Conservation (phyloP, 2,329 filamentous ascomycete species). For the Cyphellophora europaea region DNA sequence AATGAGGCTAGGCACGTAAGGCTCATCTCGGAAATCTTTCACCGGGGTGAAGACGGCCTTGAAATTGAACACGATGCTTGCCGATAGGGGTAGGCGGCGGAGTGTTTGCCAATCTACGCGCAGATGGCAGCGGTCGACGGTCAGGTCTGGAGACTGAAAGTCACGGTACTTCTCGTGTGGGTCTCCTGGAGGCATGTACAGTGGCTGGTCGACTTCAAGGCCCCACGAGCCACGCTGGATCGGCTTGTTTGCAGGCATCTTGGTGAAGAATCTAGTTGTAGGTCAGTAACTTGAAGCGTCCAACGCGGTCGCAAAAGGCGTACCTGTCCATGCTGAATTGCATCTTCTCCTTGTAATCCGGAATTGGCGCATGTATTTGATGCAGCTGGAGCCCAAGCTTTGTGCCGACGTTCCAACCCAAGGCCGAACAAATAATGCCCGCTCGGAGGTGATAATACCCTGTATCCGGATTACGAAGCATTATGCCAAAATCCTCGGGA, state of each 20-base stretch:
- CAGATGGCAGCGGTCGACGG: slow-evolving; percentile 52
- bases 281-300: neutral
- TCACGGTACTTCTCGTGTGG: slow-evolving; percentile 53
- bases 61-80: slow-evolving; percentile 75
- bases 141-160: slow-evolving; percentile 48
- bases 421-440: slow-evolving; percentile 65
- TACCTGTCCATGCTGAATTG: slow-evolving; percentile 77
- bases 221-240: slow-evolving; percentile 84
- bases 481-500: slow-evolving; percentile 75
- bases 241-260: slow-evolving; percentile 61
- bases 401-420: slow-evolving; percentile 68
- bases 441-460: slow-evolving; percentile 68
- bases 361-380: slow-evolving; percentile 64
- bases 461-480: slow-evolving; percentile 59
- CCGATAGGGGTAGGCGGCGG: slow-evolving; percentile 66
- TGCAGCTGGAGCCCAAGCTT: slow-evolving; percentile 65
- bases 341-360: slow-evolving; percentile 83
- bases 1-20: slow-evolving; percentile 60
- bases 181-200: slow-evolving; percentile 64
- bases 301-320: slow-evolving; percentile 19
- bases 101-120: slow-evolving; percentile 86
- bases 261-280: slow-evolving; percentile 67
- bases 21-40: slow-evolving; percentile 59
- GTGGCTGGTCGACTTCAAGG: slow-evolving; percentile 63
- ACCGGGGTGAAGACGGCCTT: slow-evolving; percentile 76